Evolutionary conservation across 495 filamentous ascomycete genomes (phyloP).

Genomic region (Aspergillus saccharolyticus): DNA sequence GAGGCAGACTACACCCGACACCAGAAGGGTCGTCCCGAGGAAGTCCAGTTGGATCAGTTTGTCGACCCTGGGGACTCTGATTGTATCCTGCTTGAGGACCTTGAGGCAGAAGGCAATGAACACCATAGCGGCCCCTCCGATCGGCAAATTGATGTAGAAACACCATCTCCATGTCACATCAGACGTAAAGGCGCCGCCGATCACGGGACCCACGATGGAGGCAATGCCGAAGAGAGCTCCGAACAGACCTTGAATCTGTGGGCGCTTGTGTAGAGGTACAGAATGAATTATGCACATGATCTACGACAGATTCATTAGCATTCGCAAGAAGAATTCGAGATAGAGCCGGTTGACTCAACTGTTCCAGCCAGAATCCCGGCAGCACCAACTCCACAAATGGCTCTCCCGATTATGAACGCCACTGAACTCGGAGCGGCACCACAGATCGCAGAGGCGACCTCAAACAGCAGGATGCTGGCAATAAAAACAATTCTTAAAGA

Average conservation of each 20-base stretch:
- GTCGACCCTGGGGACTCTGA: neutral
- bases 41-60: constrained; percentile 6
- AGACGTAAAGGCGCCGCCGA: constrained; percentile 27
- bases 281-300: constrained; percentile 50
- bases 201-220: constrained; percentile 41
- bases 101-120: constrained; percentile 32
- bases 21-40: neutral
- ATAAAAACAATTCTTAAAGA: constrained; percentile 54
- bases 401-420: constrained; percentile 58
- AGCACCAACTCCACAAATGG: constrained; percentile 42
- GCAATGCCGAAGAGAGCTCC: constrained; percentile 50
- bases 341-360: constrained; percentile 14
- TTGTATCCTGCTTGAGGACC: neutral
- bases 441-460: constrained; percentile 62
- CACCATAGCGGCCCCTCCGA: constrained; percentile 42
- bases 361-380: constrained; percentile 34
- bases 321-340: constrained; percentile 6
- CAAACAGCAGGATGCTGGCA: constrained; percentile 58
- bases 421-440: constrained; percentile 51
- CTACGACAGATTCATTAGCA: constrained; percentile 39
- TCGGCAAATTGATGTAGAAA: constrained; percentile 58
- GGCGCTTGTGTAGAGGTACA: constrained; percentile 49
- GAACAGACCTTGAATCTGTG: constrained; percentile 43
- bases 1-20: constrained; percentile 28
- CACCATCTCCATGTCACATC: constrained; percentile 44